Evolutionary conservation across 2,329 filamentous ascomycete species (phyloP).

Genomic region (Colletotrichum sp.): DNA sequence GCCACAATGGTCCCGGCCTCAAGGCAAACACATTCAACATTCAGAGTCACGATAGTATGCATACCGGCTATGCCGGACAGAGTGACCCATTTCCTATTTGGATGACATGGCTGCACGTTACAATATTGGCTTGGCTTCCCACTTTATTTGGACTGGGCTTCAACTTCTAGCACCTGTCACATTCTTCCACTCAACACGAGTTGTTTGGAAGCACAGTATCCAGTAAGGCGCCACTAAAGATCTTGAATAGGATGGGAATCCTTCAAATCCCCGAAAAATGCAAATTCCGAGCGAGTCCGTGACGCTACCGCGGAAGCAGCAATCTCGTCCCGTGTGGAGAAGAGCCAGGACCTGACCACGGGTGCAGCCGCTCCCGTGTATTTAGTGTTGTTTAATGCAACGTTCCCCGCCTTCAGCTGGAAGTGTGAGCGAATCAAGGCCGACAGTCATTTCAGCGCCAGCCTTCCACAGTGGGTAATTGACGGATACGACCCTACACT

Average conservation of each 20-base stretch:
- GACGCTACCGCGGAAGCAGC: neutral
- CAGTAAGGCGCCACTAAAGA: neutral
- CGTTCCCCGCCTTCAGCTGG: neutral
- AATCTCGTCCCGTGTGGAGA: neutral
- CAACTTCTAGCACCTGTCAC: neutral
- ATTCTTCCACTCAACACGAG: neutral
- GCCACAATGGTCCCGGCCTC: neutral
- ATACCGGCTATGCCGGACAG: neutral
- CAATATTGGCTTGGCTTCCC: constrained; percentile 4
- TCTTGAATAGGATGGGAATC: neutral
- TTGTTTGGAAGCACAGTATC: neutral
- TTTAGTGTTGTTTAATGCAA: neutral
- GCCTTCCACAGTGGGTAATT: neutral
- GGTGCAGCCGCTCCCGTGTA: neutral
- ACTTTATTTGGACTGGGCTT: neutral
- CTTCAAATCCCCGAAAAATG: neutral
- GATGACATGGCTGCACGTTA: neutral
- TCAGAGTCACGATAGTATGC: neutral
- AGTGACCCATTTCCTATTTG: neutral
- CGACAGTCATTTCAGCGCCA: neutral
- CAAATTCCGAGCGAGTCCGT: neutral
- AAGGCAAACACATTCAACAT: neutral
- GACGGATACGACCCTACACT: neutral
- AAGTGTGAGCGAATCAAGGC: neutral
- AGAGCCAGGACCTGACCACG: neutral